Base-by-base conservation (phyloP, 768 basidiomycete species). In the Serendipita sp. region DNA sequence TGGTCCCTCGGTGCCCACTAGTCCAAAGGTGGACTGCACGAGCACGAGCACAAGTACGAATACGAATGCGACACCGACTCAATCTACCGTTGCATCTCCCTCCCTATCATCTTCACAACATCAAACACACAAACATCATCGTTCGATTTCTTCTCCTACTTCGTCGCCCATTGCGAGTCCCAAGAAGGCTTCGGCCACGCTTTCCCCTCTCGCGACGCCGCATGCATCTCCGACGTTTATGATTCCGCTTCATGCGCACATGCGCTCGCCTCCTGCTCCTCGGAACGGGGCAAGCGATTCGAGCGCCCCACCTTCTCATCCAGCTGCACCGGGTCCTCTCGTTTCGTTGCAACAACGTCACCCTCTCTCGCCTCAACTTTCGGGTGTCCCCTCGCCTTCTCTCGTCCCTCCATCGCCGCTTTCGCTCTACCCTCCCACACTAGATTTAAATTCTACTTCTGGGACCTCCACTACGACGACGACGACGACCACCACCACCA, bases 371-470 rank as follows among this genome's bases (percentile, higher is more conserved):
- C 56, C 56, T 30, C 56, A 2, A 10, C 56, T 60, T 37, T 60
- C 56, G 28, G 56, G 56, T 10, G 24, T 60, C 32, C 56, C 56
- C 2, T 60, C 56, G 16, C 56, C 56, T 37, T 60, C 56, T 2
- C 35, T 60, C 28, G 56, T 37, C 24, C 56, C 56, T n/a, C 56
- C 56, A n/a, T 60, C 56, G 56, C 56, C 56, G 16, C 34, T 60
- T 8, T 60, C 56, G 16, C 56, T 60, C 24, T 32, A 60, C 28
- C 56, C 56, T 24, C 56, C 56, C 56, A 32, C 24, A 11, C 35
- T 60, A 28, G 56, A 60, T 51, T 28, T 28, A 32, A 16, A 60
- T 28, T n/a, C 18, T 28, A 24, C 28, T 10, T 60, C 35, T 60
- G 10, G 16, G 16, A 18, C 16, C 32, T 8, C 16, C 28, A 32